A percentile compares a stretch with the other conserved stretches of the same genome.
Evolutionary conservation across 2,329 filamentous ascomycete genomes (phyloP).

Genomic region (Penicillium nordicum): DNA sequence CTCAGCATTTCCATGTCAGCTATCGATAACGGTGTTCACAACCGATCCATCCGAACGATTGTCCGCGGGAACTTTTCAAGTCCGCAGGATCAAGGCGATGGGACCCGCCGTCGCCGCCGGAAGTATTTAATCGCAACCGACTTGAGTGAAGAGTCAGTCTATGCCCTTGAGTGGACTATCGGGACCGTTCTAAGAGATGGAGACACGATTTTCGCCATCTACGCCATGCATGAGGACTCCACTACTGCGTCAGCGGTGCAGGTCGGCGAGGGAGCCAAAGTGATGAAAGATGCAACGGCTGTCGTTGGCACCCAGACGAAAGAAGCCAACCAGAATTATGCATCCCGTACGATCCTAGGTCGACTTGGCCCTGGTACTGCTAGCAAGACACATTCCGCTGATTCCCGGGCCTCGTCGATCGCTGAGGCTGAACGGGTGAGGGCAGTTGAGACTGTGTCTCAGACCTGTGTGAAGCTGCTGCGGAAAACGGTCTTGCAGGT

Average conservation of each 20-base stretch:
- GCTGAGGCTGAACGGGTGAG: constrained; percentile 75
- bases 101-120: constrained; percentile 72
- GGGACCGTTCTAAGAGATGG: constrained; percentile 91
- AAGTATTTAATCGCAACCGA: constrained; percentile 97
- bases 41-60: constrained; percentile 83
- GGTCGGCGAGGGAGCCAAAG: constrained; percentile 69
- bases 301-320: constrained; percentile 61
- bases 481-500: constrained; percentile 91
- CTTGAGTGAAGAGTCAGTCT: constrained; percentile 87
- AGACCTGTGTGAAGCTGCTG: constrained; percentile 77
- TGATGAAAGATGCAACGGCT: constrained; percentile 70
- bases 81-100: constrained; percentile 73
- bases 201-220: constrained; percentile 88
- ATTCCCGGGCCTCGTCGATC: constrained; percentile 53
- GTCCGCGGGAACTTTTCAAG: constrained; percentile 76
- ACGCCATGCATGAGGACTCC: constrained; percentile 83
- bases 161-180: constrained; percentile 96
- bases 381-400: constrained; percentile 44
- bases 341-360: constrained; percentile 32
- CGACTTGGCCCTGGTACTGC: constrained; percentile 38
- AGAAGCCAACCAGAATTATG: constrained; percentile 47
- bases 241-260: constrained; percentile 41
- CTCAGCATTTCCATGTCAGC: constrained; percentile 76
- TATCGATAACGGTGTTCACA: constrained; percentile 67
- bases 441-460: constrained; percentile 79